Conservation (phyloP, 768 basidiomycete genomes). For the Termitomyces titanicus region DNA sequence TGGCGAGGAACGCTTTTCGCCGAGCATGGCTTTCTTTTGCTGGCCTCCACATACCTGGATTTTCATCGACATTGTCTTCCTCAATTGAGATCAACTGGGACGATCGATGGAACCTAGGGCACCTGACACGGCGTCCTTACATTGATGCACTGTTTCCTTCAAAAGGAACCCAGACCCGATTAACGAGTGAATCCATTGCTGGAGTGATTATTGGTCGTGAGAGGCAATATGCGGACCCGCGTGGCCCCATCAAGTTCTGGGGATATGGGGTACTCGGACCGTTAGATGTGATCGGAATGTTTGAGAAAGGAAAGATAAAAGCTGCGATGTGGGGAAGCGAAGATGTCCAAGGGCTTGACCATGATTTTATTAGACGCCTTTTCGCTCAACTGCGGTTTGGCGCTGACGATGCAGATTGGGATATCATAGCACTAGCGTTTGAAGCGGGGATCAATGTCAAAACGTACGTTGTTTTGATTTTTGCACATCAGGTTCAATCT, state of each 20-base stretch:
- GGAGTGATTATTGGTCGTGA: conserved; percentile 69
- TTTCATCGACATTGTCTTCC: conserved; percentile 37
- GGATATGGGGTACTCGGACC: conserved; percentile 46
- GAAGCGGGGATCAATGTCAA: conserved; percentile 60
- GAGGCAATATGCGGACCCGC: conserved; percentile 53
- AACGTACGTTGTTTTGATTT: conserved; percentile 33
- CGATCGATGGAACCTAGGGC: conserved; percentile 61
- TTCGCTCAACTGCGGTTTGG: conserved; percentile 55
- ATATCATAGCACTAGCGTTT: conserved; percentile 60
- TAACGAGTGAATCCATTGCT: conserved; percentile 58
- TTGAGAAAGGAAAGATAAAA: conserved; percentile 22
- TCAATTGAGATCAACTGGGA: conserved; percentile 43
- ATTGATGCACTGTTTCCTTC: conserved; percentile 54
- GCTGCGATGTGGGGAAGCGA: conserved; percentile 34
- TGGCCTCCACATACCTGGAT: conserved; percentile 71
- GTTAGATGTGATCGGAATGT: conserved; percentile 38
- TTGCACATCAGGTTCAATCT: neutral
- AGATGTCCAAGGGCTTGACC: conserved; percentile 52
- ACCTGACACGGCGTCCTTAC: conserved; percentile 40
- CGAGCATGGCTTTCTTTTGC: conserved; percentile 67
- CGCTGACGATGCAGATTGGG: conserved; percentile 58
- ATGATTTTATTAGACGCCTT: conserved; percentile 47
- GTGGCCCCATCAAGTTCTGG: conserved; percentile 73
- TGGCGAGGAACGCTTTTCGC: conserved; percentile 56
- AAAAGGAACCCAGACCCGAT: conserved; percentile 21